Evolutionary conservation across 1,284 basidiomycete genomes (phyloP), one percentile per base, ranked within the genome.

Genomic region (Golubevia pallescens): DNA sequence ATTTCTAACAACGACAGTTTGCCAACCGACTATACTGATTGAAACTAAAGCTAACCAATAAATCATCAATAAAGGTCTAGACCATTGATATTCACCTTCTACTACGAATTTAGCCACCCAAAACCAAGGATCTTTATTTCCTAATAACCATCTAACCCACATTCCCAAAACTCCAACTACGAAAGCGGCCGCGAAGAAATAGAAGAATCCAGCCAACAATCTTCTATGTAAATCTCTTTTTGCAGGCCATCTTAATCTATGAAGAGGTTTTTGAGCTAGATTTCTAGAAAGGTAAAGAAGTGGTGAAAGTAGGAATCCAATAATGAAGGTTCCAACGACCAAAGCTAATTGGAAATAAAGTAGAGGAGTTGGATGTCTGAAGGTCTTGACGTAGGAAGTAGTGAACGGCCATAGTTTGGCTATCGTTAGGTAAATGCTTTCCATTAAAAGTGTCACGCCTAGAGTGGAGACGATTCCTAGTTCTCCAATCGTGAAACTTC

Each of bases 291-390:
- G 89, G 63, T 95, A 92, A 16, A 99, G 91, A 8, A 99, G 88
- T 0, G 97, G 97, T 0, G 94, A 94, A n/a, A 99, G 90, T 10
- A 97, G 88, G 86, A 97, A 94, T 3, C 97, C 97, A 14, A 92
- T 91, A 23, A 98, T 88, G 66, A 99, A 90, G 0, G 94, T 93
- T 24, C 97, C 97, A 7, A 93, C 93, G 58, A 99, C 92, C 48
- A 99, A 89, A 0, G 97, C 94, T 53, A 96, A 89, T 84, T 99
- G 97, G 86, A 95, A 96, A 58, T 92, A 90, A 58, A 99, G 89
- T 10, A 99, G 89, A 2, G 96, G 95, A 0, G 93, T 97, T 1
- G 97, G 95, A 1, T 95, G 88, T 42, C 97, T 92, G 84, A 94
- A 97, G 0, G 95, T 95, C 85, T 93, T 93, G 88, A 96, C 92